Base-by-base conservation (phyloP, 495 filamentous ascomycete species). In the Aspergillus affinis region DNA sequence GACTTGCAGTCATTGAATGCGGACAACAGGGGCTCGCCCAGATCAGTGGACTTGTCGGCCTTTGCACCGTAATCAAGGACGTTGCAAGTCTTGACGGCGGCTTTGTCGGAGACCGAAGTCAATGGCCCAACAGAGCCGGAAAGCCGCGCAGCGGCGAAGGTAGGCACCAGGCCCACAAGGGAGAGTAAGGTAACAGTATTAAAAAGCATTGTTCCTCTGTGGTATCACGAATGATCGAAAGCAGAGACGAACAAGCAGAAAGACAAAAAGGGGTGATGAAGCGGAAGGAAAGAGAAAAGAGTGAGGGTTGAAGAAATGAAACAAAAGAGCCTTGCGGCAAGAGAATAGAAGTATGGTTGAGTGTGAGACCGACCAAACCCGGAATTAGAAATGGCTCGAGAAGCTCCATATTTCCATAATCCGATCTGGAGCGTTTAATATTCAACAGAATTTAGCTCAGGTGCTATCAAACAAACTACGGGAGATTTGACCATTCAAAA, bases 41-140 rank as follows among this genome's bases (percentile, higher is more conserved):
- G 65, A 54, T 84, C 80, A 23, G 79, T 79, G 5, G 71, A 66
- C 47, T 76, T 74, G 48, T 79, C 77, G 2, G 79, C 80, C 4
- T 73, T 68, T 20, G 68, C 81, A 15, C 80, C 81, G 58, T 83
- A 82, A 57, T 83, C 65, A 45, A 82, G 71, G 27, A 83, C 78
- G 51, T 77, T 80, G 63, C 81, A 82, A 23, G 71, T 69, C 44
- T 77, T 78, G 23, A 62, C 62, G 55, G 55, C 61, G 20, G 64
- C 62, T 57, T 78, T 78, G 26, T 62, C 59, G 4, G 65, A 57
- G 51, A 60, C 65, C 29, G 70, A 68, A 20, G 80, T 81, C 29
- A 71, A 67, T 23, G 77, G 78, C 17, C 77, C 80, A n/a, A 81
- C 75, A 4, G 62, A 64, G 23, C 76, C 76, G 1, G 76, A 75